These are phyloP conservation scores for Graphilbum fragrans DNA, from an alignment of 2,329 filamentous ascomycete species.

Conservation along the genomic window DNA sequence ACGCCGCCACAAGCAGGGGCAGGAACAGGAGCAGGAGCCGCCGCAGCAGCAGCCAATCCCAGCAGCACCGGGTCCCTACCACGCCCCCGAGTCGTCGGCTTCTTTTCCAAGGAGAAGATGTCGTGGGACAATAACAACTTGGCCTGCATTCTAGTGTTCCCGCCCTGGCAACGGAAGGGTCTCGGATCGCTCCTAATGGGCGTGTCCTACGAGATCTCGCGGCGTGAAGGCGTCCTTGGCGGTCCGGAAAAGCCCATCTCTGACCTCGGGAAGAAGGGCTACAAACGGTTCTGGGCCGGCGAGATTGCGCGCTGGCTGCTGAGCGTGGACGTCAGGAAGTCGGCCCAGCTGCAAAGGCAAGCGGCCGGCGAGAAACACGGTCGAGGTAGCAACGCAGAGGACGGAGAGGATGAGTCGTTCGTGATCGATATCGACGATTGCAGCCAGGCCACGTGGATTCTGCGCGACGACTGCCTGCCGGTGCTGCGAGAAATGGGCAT, in stretches of 20 bases:
- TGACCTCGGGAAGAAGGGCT: slow-evolving; percentile 71
- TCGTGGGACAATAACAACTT: slow-evolving; percentile 98
- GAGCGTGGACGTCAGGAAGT: slow-evolving; percentile 20
- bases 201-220: slow-evolving; percentile 82
- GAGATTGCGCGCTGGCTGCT: slow-evolving; percentile 66
- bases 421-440: slow-evolving; percentile 59
- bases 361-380: slow-evolving; percentile 2
- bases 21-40: slow-evolving; percentile 2
- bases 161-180: slow-evolving; percentile 86
- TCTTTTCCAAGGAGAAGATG: slow-evolving; percentile 98
- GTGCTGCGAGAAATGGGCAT: slow-evolving; percentile 73
- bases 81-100: slow-evolving; percentile 56
- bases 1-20: slow-evolving; percentile 31
- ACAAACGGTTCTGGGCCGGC: slow-evolving; percentile 74
- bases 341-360: background rate
- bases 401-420: slow-evolving; percentile 17
- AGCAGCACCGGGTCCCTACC: slow-evolving; percentile 1
- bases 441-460: slow-evolving; percentile 70
- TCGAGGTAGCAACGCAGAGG: background rate
- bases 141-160: slow-evolving; percentile 90
- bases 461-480: slow-evolving; percentile 68
- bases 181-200: slow-evolving; percentile 85
- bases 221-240: slow-evolving; percentile 70
- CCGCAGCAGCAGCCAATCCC: slow-evolving; percentile 3
- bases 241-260: slow-evolving; percentile 92